phyloP scores from a whole-genome alignment of 345 rosid species.

The Linum lewisii region DNA sequence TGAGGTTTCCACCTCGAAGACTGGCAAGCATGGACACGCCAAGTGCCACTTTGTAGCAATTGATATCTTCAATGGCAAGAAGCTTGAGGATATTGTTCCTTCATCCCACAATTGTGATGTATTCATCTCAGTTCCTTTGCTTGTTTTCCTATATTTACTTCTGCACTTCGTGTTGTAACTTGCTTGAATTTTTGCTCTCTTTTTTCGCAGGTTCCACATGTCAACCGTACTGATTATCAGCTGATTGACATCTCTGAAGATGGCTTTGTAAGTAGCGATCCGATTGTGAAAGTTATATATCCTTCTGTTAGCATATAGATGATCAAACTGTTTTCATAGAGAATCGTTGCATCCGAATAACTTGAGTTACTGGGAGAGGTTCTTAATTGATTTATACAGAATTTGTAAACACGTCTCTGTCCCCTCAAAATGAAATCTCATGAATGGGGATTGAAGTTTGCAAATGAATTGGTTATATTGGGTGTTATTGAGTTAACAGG shows the following conservation, averaged over 20 bases:
- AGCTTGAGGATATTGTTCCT: constrained; percentile 68
- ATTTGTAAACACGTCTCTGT: too few relatives aligned
- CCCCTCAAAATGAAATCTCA: too few relatives aligned
- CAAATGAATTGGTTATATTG: too few relatives aligned
- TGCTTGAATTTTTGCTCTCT: constrained; percentile 7
- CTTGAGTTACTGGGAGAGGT: too few relatives aligned
- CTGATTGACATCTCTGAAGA: constrained; percentile 68
- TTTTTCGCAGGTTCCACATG: constrained; percentile 52
- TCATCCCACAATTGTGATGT: constrained; percentile 82
- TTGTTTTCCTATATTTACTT: neutral
- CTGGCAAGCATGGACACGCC: constrained; percentile 75
- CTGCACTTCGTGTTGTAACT: neutral
- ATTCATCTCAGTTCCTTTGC: constrained; percentile 5
- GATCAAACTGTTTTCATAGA: too few relatives aligned
- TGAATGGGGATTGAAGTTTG: too few relatives aligned
- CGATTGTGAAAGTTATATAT: neutral
- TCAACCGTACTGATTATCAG: constrained; percentile 64
- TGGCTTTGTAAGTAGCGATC: constrained; percentile 53
- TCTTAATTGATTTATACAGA: too few relatives aligned
- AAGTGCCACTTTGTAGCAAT: constrained; percentile 73
- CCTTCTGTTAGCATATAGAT: too few relatives aligned
- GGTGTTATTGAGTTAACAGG: too few relatives aligned
- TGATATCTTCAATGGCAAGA: constrained; percentile 63
- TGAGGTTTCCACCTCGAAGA: constrained; percentile 72
- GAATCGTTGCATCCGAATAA: too few relatives aligned